Base-by-base conservation (phyloP, 139 green algal species). In the Desmodesmus armatus region DNA sequence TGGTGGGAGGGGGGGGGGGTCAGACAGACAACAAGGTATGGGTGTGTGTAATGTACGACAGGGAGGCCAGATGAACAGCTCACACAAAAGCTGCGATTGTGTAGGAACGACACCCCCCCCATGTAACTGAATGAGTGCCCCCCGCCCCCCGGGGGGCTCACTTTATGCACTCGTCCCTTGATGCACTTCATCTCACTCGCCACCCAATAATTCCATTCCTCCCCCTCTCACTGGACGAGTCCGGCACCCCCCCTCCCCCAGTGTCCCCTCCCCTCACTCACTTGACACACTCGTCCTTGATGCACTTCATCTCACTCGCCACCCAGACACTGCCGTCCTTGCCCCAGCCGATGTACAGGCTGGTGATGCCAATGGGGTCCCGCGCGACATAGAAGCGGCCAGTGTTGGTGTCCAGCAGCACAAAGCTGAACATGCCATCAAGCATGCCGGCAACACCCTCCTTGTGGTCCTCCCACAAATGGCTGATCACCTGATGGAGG, bases 111-210 rank as follows among this genome's bases (percentile, higher is more conserved):
- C n/a, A n/a, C n/a, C n/a, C n/a, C n/a, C n/a, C n/a, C n/a, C n/a
- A n/a, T n/a, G n/a, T n/a, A n/a, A n/a, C n/a, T n/a, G n/a, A n/a
- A n/a, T n/a, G n/a, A n/a, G n/a, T n/a, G n/a, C n/a, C n/a, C n/a
- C n/a, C n/a, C n/a, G n/a, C n/a, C n/a, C n/a, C n/a, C n/a, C n/a
- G n/a, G n/a, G n/a, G n/a, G n/a, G 9, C 55, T 62, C 3, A 44
- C 78, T 44, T 62, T n/a, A 53, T 23, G 58, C 58, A 33, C 63
- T 83, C 23, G 21, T 90, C 87, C 91, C n/a, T 98, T 94, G 67
- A 98, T 88, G 31, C 94, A 95, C 93, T 99, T 99, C 95, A 99
- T 98, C 87, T 99, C 97, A 39, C 85, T 95, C 27, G 95, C 89
- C 55, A 98, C 94, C 97, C 97, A 99, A n/a, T n/a, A n/a, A n/a